Base-by-base conservation (phyloP, 73 alveolate genomes). In the Paramecium octaurelia region DNA sequence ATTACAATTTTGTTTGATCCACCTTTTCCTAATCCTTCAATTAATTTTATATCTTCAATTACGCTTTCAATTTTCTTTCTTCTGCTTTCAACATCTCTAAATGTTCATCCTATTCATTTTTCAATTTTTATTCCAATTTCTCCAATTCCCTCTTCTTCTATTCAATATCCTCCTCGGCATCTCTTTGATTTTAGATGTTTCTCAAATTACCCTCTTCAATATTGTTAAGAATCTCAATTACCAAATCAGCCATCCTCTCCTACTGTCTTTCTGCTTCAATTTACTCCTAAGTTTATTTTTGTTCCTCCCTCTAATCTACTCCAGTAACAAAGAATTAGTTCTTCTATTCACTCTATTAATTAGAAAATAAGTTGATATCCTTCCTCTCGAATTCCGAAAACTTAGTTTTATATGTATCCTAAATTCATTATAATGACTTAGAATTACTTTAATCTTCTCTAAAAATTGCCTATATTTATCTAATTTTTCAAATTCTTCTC, bases 201-300 rank as follows among this genome's bases (percentile, higher is more conserved):
- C 88, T 29, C n/a, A 75, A 75, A 38, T 75, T 75, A 14, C 60
- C 88, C 60, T 75, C 88, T 42, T 75, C 88, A 9, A 75, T 75
- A 75, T 35, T 75, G 16, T 75, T 42, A 4, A 75, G n/a, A 4
- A 75, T 75, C 6, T 42, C 88, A 0, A 75, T 75, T 0, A 75
- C 60, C 8, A 42, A 24, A 38, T 75, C 68, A 16, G 88, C 88
- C 58, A 75, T 75, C 24, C 84, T 64, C 5, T 64, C 84, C n/a
- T 21, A 75, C 16, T 75, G 18, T 75, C 88, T 75, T 20, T 75
- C 60, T 29, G 88, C 68, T n/a, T 75, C 88, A 42, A 75, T 35
- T 42, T 42, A 35, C 68, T 38, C 58, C 27, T 29, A 20, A 4
- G 60, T 75, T 42, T 35, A 35, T n/a, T 75, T 75, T 4, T 75